phyloP scores from a whole-genome alignment of 352 stramenopile genomes.

The Globisporangium perplexum region DNA sequence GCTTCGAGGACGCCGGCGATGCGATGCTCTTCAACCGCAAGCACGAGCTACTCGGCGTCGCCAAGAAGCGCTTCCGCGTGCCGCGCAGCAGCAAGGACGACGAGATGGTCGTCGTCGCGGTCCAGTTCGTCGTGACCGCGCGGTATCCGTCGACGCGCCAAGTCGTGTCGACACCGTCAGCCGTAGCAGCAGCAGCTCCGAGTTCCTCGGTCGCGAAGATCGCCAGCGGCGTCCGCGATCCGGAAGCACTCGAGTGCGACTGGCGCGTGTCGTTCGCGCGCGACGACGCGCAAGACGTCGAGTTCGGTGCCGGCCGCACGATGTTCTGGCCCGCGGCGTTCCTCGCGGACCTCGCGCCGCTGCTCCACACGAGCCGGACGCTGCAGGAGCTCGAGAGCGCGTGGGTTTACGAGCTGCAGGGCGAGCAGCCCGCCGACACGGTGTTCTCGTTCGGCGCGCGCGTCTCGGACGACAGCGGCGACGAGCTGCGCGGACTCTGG shows the following conservation, averaged over 20 bases:
- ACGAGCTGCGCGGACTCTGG: slow-evolving; percentile 29
- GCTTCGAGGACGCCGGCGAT: slow-evolving; percentile 7
- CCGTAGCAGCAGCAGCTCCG: slow-evolving; percentile 9
- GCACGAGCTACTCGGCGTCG: slow-evolving; percentile 37
- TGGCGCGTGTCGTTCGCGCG: slow-evolving; percentile 43
- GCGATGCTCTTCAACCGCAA: slow-evolving; percentile 39
- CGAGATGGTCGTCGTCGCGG: slow-evolving; percentile 41
- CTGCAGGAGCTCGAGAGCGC: slow-evolving; percentile 36
- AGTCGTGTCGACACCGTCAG: neutral
- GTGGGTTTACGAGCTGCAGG: slow-evolving; percentile 59
- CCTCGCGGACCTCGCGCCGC: slow-evolving; percentile 23
- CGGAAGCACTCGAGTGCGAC: slow-evolving; percentile 9
- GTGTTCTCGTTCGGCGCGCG: slow-evolving; percentile 33
- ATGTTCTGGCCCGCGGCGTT: slow-evolving; percentile 48
- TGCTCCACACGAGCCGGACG: slow-evolving; percentile 35
- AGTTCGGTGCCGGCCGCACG: slow-evolving; percentile 19
- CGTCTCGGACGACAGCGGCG: neutral
- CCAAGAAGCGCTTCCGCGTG: slow-evolving; percentile 39
- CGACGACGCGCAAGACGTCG: slow-evolving; percentile 15
- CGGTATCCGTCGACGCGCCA: slow-evolving; percentile 27
- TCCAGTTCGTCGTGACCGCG: slow-evolving; percentile 21
- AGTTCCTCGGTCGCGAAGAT: neutral
- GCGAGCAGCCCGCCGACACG: slow-evolving; percentile 25
- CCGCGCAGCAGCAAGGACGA: slow-evolving; percentile 38
- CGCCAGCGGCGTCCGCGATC: neutral